Evolutionary conservation across 2,329 filamentous ascomycete genomes (phyloP).

Genomic region (Aquanectria penicillioides): DNA sequence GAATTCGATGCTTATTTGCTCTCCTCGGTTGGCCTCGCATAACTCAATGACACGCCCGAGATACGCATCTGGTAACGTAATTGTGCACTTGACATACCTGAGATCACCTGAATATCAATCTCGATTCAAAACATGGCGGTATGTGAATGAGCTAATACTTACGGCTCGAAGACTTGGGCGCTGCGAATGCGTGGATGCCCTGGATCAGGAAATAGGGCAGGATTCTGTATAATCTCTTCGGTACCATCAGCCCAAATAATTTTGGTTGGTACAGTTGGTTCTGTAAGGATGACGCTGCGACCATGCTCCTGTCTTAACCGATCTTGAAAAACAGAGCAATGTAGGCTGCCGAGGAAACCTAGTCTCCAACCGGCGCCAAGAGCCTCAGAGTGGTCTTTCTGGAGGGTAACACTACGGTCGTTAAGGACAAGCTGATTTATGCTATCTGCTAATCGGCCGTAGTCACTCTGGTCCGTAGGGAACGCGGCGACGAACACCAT

Average conservation of each 20-base stretch:
- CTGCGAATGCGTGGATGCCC: conserved; percentile 59
- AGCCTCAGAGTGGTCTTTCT: conserved; percentile 94
- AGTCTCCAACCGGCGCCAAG: conserved; percentile 93
- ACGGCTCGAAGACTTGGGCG: conserved; percentile 62
- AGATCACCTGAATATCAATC: not conserved
- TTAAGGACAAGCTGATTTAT: conserved; percentile 95
- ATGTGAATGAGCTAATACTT: conserved; percentile 35
- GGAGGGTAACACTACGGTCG: conserved; percentile 91
- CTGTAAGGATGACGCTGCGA: conserved; percentile 94
- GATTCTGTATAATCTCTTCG: conserved; percentile 84
- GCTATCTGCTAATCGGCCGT: conserved; percentile 88
- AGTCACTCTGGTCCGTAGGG: conserved; percentile 89
- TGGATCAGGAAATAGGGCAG: conserved; percentile 83
- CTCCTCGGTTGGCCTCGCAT: conserved; percentile 88
- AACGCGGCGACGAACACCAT: conserved; percentile 99
- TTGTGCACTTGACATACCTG: conserved; percentile 79
- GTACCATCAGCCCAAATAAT: conserved; percentile 81
- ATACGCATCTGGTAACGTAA: conserved; percentile 94
- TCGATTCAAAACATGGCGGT: not conserved
- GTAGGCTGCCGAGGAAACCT: conserved; percentile 94
- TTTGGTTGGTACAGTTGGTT: conserved; percentile 93
- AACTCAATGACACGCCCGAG: conserved; percentile 94
- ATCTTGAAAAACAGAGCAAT: conserved; percentile 99
- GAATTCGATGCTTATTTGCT: conserved; percentile 88
- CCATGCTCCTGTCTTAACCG: conserved; percentile 94